Conservation (phyloP, 2,329 filamentous ascomycete species). For the Calonectria naviculata region DNA sequence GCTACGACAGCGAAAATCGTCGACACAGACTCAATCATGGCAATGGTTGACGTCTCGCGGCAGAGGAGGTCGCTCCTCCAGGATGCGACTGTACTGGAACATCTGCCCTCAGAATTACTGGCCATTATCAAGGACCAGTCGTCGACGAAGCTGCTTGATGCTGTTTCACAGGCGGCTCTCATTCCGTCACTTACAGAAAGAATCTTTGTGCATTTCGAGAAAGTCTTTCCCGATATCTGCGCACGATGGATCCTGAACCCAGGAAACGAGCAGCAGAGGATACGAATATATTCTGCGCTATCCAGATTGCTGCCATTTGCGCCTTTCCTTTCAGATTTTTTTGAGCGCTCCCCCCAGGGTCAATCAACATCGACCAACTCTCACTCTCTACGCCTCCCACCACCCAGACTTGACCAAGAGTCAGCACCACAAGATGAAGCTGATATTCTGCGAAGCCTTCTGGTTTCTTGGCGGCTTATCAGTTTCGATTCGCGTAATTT, state of each 20-base stretch:
- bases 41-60: slow-evolving; percentile 64
- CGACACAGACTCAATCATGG: slow-evolving; percentile 59
- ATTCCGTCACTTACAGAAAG: slow-evolving; percentile 76
- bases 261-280: slow-evolving; percentile 50
- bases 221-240: slow-evolving; percentile 83
- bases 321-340: slow-evolving; percentile 80
- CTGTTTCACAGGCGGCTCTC: slow-evolving; percentile 76
- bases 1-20: slow-evolving; percentile 39
- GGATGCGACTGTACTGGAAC: slow-evolving; percentile 63
- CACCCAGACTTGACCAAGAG: slow-evolving; percentile 43
- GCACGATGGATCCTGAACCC: slow-evolving; percentile 77
- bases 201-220: slow-evolving; percentile 80
- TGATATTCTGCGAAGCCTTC: slow-evolving; percentile 42
- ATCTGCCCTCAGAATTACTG: slow-evolving; percentile 77
- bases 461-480: slow-evolving; percentile 79
- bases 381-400: slow-evolving; percentile 43
- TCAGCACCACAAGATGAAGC: slow-evolving; percentile 36
- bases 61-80: slow-evolving; percentile 67
- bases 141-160: slow-evolving; percentile 76
- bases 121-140: slow-evolving; percentile 72
- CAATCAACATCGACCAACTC: slow-evolving; percentile 29
- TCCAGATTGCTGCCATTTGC: slow-evolving; percentile 85
- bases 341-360: slow-evolving; percentile 53
- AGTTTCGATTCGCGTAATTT: slow-evolving; percentile 80
- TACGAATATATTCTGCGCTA: slow-evolving; percentile 74